Evolutionary conservation across 495 filamentous ascomycete genomes (phyloP).

Genomic region (Hyaloscypha variabilis): DNA sequence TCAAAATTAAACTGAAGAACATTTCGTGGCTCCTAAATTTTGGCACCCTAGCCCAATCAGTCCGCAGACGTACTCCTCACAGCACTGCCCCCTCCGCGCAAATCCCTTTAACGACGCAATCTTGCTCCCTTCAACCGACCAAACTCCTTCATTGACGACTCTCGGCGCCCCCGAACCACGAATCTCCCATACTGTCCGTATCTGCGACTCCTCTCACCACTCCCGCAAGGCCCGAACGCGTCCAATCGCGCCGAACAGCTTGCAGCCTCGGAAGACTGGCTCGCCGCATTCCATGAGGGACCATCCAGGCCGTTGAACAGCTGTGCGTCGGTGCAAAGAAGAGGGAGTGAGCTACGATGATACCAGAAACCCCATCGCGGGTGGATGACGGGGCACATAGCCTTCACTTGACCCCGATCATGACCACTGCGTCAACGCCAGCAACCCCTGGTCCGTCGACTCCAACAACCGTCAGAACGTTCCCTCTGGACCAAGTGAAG

Average conservation of each 20-base stretch:
- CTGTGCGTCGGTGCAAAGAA: conserved; percentile 9
- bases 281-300: background rate
- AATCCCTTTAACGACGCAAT: background rate
- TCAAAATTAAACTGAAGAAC: background rate
- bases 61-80: background rate
- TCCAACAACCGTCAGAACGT: conserved; percentile 48
- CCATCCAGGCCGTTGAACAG: background rate
- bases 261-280: background rate
- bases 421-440: conserved; percentile 47
- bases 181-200: background rate
- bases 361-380: conserved; percentile 9
- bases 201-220: background rate
- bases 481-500: conserved; percentile 42
- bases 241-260: background rate
- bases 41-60: background rate
- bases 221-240: background rate
- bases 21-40: background rate
- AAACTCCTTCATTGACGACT: background rate
- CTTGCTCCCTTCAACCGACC: background rate
- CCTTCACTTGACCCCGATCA: conserved; percentile 38
- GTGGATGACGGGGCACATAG: conserved; percentile 21
- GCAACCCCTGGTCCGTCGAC: conserved; percentile 51
- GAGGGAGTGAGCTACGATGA: conserved; percentile 1
- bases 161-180: background rate
- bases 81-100: background rate